Base-by-base conservation (phyloP, 192 early-diverging fungal species). In the Mortierella alpina region DNA sequence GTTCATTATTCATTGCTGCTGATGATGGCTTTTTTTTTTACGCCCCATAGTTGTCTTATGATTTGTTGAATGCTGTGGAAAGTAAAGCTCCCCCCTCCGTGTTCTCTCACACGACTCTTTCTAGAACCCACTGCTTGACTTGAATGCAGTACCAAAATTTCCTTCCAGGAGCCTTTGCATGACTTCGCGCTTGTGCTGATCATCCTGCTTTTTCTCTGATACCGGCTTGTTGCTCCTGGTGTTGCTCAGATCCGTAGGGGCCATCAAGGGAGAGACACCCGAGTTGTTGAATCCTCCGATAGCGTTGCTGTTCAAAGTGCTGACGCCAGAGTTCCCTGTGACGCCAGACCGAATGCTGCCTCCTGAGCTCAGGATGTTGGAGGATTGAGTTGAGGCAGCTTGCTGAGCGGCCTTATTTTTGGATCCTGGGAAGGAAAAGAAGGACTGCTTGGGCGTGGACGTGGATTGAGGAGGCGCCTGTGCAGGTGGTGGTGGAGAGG, bases 351-450 rank as follows among this genome's bases (percentile, higher is more conserved):
- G 41, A 7, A 66, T 75, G 31, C 73, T 75, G 13, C 58, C 59
- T 47, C 9, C 42, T 7, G 76, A 66, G 49, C 57, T 66, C 5
- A 68, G 47, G 13, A 42, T 11, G 15, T 31, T 42, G 0, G 55
- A 20, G 1, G 71, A 59, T 1, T 41, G 42, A 5, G 59, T 49
- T 55, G 22, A 40, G 15, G 63, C 13, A n/a, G 69, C 58, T 22
- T 67, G 66, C 41, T 59, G 56, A 9, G 52, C 68, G 9, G 72
- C 59, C 56, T 79, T 79, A 46, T 52, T 72, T 64, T 67, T 79
- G 40, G 76, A 79, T 18, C 76, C 69, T 14, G 75, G 68, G 68
- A 78, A 78, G 1, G 75, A 78, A n/a, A 78, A 78, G 39, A 78
- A 78, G 12, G 75, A 78, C 39, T 67, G 68, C 55, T 78, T 78